Percentiles rank a stretch among this genome's conserved stretches.
Conservation (phyloP, 2,329 filamentous ascomycete genomes). For the Phyllosticta citrichinensis region DNA sequence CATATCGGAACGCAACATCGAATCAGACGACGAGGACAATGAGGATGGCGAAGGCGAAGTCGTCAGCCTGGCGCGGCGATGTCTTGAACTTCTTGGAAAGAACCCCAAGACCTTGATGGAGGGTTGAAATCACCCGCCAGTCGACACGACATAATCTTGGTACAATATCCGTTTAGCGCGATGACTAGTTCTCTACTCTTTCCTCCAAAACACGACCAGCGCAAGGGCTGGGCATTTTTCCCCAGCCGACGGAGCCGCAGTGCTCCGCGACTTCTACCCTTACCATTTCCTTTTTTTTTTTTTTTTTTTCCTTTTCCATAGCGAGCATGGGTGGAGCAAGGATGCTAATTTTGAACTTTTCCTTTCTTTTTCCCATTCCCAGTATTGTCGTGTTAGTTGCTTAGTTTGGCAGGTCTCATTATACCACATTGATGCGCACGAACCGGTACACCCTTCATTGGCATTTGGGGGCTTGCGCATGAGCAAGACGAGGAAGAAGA, state of each 20-base stretch:
- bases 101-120: slow-evolving; percentile 74
- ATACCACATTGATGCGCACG: slow-evolving; percentile 12
- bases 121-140: slow-evolving; percentile 39
- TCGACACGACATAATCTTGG: background rate
- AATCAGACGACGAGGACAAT: slow-evolving; percentile 74
- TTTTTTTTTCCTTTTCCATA: slow-evolving; percentile 8
- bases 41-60: slow-evolving; percentile 92
- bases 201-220: slow-evolving; percentile 6
- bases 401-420: slow-evolving; percentile 7
- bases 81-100: slow-evolving; percentile 75
- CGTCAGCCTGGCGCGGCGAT: slow-evolving; percentile 80
- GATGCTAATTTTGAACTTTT: slow-evolving; percentile 9
- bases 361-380: slow-evolving; percentile 1
- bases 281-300: background rate
- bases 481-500: background rate
- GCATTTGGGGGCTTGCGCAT: background rate
- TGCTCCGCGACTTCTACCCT: background rate
- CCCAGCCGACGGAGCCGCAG: background rate
- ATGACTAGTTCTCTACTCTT: background rate
- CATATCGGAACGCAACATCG: slow-evolving; percentile 82
- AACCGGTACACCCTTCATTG: slow-evolving; percentile 8
- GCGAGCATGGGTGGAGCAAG: slow-evolving; percentile 12
- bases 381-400: background rate
- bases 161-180: background rate
- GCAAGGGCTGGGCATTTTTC: slow-evolving; percentile 6